Conservation (phyloP, 2,329 filamentous ascomycete species). For the Colletotrichum australisinense region DNA sequence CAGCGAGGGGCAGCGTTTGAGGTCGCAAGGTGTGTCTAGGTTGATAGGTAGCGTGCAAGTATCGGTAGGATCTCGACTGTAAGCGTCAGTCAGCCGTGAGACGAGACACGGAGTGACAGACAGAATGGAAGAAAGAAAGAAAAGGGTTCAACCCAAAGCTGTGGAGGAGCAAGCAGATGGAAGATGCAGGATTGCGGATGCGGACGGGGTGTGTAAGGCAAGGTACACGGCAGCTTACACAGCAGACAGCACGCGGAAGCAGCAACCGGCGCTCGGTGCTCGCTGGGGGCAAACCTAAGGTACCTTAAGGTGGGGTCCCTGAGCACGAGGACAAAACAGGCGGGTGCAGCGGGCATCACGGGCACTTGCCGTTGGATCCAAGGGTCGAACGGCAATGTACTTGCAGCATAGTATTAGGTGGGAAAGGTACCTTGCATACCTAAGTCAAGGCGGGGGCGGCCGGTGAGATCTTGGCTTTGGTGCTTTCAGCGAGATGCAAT, state of each 20-base stretch:
- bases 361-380: not conserved
- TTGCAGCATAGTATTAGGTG: no score
- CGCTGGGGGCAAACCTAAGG: no score
- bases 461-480: conserved; percentile 23
- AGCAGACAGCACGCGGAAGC: not conserved
- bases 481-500: not conserved
- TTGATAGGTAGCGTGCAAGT: not conserved
- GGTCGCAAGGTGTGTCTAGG: not conserved
- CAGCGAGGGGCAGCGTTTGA: conserved; percentile 1
- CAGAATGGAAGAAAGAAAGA: not conserved
- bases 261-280: conserved; percentile 28
- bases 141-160: not conserved
- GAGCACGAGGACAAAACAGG: conserved; percentile 36
- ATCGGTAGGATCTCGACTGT: not conserved
- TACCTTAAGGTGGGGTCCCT: not conserved
- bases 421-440: not conserved
- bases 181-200: conserved; percentile 9
- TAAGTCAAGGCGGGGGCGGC: not conserved
- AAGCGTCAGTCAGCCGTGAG: not conserved
- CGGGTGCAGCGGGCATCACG: conserved; percentile 7
- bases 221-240: not conserved
- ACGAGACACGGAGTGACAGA: not conserved
- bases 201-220: not conserved
- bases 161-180: not conserved
- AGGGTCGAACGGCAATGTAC: not conserved